A percentile compares a stretch with the other conserved stretches of the same genome.
Evolutionary conservation across 2,329 filamentous ascomycete species (phyloP).

Genomic region (Talaromyces sp.): DNA sequence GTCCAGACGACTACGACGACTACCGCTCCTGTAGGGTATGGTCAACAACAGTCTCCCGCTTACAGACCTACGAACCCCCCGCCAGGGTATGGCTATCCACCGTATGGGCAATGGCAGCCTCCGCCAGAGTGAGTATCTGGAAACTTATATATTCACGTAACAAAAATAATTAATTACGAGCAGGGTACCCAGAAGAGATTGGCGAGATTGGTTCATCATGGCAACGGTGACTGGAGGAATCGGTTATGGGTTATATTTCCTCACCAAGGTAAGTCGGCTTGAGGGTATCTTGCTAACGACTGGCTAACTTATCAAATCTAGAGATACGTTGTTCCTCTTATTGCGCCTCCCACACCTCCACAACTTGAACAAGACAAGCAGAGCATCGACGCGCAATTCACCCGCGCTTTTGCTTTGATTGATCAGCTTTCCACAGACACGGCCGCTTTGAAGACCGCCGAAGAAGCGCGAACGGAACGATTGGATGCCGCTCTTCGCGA

Average conservation of each 20-base stretch:
- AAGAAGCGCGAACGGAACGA: constrained; percentile 75
- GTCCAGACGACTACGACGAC: constrained; percentile 39
- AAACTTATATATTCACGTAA: no score
- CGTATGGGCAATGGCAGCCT: constrained; percentile 49
- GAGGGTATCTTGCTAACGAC: not conserved
- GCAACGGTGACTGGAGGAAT: constrained; percentile 89
- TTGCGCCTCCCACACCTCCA: constrained; percentile 87
- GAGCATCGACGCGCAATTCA: constrained; percentile 86
- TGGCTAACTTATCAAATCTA: constrained; percentile 32
- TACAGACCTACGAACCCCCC: constrained; percentile 38
- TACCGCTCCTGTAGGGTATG: constrained; percentile 45
- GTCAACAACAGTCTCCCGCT: constrained; percentile 34
- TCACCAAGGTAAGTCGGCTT: constrained; percentile 63
- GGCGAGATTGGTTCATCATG: constrained; percentile 99
- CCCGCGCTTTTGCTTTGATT: constrained; percentile 81
- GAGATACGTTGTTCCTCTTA: constrained; percentile 86
- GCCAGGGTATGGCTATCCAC: constrained; percentile 45
- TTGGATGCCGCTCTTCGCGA: constrained; percentile 76
- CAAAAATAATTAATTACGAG: not conserved
- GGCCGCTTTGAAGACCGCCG: constrained; percentile 75
- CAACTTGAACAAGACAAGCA: constrained; percentile 93
- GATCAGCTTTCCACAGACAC: constrained; percentile 92
- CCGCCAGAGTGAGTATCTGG: constrained; percentile 45
- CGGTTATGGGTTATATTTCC: constrained; percentile 78
- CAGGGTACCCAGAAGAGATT: constrained; percentile 71